phyloP scores from a whole-genome alignment of 108 stramenopile species.

The Seminavis robusta region DNA sequence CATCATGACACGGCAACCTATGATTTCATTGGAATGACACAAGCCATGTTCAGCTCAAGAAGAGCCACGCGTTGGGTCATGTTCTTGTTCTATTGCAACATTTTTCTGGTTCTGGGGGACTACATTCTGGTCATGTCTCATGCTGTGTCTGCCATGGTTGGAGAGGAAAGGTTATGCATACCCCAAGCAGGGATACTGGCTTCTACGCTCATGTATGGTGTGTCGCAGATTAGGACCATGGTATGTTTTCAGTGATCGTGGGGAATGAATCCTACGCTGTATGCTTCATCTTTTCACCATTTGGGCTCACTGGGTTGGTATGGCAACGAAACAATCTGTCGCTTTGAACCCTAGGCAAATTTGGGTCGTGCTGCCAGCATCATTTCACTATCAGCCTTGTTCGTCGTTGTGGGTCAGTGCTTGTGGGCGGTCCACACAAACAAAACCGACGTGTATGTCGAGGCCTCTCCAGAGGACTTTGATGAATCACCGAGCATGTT shows the following conservation, averaged over 20 bases:
- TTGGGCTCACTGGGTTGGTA: too few species aligned
- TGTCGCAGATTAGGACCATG: conserved; percentile 64
- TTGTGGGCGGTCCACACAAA: conserved; percentile 27
- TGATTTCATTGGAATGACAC: conserved; percentile 71
- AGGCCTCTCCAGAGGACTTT: background rate
- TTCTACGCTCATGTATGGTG: conserved; percentile 57
- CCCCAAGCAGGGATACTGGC: conserved; percentile 60
- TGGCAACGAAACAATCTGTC: too few species aligned
- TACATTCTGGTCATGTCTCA: conserved; percentile 75
- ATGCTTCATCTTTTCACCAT: too few species aligned
- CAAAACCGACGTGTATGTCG: background rate
- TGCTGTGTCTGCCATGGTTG: conserved; percentile 52
- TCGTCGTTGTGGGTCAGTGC: conserved; percentile 59
- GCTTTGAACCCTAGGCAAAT: too few species aligned
- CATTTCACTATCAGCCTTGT: conserved; percentile 42
- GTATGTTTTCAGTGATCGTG: too few species aligned
- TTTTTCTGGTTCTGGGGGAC: conserved; percentile 67
- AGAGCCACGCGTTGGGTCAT: conserved; percentile 34
- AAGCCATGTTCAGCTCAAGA: conserved; percentile 39
- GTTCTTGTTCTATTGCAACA: conserved; percentile 55
- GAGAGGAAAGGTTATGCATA: conserved; percentile 50
- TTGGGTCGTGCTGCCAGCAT: conserved; percentile 48
- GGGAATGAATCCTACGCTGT: too few species aligned
- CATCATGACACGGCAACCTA: conserved; percentile 52
- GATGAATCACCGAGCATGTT: conserved; percentile 7